Evolutionary conservation across 352 stramenopile species (phyloP).

Genomic region (Aphanomyces euteiches): DNA sequence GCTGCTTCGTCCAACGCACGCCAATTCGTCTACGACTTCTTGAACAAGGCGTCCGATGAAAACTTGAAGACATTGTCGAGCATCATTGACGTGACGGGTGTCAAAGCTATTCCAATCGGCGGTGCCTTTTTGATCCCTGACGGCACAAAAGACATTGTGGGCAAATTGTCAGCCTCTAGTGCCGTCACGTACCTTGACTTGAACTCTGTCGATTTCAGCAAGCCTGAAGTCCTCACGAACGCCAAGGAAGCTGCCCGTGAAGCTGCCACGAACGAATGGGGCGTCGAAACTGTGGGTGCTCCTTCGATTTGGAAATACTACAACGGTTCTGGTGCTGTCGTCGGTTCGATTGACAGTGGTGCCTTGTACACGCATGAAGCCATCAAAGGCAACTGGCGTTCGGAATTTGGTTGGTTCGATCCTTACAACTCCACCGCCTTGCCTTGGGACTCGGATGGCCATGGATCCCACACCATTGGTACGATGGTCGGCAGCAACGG

Average conservation of each 20-base stretch:
- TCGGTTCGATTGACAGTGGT: constrained; percentile 32
- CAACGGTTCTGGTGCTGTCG: constrained; percentile 23
- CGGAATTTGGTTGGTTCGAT: constrained; percentile 44
- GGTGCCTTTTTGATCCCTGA: neutral
- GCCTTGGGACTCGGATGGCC: too few species aligned
- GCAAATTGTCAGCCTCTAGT: neutral
- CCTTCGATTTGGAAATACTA: constrained; percentile 20
- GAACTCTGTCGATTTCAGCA: neutral
- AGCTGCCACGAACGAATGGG: constrained; percentile 20
- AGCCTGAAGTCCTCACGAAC: neutral
- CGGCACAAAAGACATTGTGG: neutral
- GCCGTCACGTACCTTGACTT: neutral
- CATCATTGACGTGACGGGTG: neutral
- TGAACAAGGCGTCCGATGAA: neutral
- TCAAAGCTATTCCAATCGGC: neutral
- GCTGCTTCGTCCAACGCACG: neutral
- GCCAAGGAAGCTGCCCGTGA: neutral
- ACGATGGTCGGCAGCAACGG: too few species aligned
- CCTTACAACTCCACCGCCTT: constrained; percentile 29
- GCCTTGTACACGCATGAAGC: constrained; percentile 25
- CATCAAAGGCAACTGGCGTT: constrained; percentile 36
- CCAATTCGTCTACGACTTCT: neutral
- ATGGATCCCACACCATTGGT: too few species aligned
- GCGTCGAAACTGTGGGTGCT: constrained; percentile 20
- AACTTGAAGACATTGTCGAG: neutral